A percentile compares a stretch with the other conserved stretches of the same genome.
Conservation (phyloP, 306 rosid species). For the Inga laurina region DNA sequence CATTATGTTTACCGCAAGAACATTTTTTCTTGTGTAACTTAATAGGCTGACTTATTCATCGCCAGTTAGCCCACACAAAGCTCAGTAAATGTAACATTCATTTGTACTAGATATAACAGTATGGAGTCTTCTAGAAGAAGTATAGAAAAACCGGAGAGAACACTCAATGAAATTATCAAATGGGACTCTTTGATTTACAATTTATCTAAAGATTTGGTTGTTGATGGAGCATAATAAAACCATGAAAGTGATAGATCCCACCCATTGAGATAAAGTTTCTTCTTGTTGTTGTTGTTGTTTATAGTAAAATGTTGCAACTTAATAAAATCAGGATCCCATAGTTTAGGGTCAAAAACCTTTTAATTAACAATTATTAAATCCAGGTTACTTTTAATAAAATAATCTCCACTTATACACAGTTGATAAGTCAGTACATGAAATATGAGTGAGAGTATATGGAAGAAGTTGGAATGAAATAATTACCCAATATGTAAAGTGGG, state of each 20-base stretch:
- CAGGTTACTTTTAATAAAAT: background rate
- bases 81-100: background rate
- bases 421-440: background rate
- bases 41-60: background rate
- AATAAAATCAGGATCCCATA: background rate
- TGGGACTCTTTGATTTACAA: too few relatives aligned
- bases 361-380: background rate
- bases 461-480: background rate
- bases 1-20: too few relatives aligned
- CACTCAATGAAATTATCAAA: too few relatives aligned
- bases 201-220: too few relatives aligned
- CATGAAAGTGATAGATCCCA: too few relatives aligned
- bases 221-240: too few relatives aligned
- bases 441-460: background rate
- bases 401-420: background rate
- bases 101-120: background rate
- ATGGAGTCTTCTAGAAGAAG: too few relatives aligned
- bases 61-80: background rate
- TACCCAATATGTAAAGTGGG: conserved; percentile 91
- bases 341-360: background rate
- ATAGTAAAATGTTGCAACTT: background rate
- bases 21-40: too few relatives aligned
- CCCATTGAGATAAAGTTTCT: too few relatives aligned
- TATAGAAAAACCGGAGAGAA: too few relatives aligned
- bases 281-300: too few relatives aligned